A percentile compares a stretch with the other conserved stretches of the same genome.
These are phyloP conservation scores for Rhodomyrtus psidioides DNA, from an alignment of 441 rosid genomes.

Conservation along the genomic window DNA sequence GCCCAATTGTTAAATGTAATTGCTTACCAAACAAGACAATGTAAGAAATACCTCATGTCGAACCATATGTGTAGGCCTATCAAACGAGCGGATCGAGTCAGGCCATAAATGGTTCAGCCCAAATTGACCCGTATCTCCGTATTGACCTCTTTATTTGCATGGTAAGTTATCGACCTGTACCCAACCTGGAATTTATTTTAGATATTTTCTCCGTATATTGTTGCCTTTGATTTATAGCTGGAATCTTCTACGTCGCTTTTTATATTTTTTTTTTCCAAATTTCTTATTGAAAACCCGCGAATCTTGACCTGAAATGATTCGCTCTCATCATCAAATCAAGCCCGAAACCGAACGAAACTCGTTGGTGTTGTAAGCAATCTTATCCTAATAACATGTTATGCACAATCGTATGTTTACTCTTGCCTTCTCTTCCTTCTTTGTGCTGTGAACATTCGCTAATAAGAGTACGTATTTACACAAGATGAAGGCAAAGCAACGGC, in stretches of 20 bases:
- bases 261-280: background rate
- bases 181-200: too few relatives aligned
- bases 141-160: background rate
- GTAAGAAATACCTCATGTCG: background rate
- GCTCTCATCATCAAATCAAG: background rate
- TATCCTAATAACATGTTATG: background rate
- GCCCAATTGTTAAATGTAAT: background rate
- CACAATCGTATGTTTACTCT: background rate
- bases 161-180: too few relatives aligned
- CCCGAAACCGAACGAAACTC: background rate
- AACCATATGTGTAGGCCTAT: background rate
- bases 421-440: too few relatives aligned
- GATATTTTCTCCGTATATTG: background rate
- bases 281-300: background rate
- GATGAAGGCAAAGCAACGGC: slow-evolving; percentile 85
- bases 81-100: rapidly evolving
- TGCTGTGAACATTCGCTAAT: too few relatives aligned
- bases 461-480: too few relatives aligned
- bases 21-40: background rate
- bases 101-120: background rate
- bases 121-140: background rate
- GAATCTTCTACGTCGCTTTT: background rate
- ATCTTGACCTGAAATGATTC: background rate
- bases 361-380: background rate
- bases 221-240: background rate